phyloP scores from a whole-genome alignment of 2,329 filamentous ascomycete species.

The Seiridium cupressi region DNA sequence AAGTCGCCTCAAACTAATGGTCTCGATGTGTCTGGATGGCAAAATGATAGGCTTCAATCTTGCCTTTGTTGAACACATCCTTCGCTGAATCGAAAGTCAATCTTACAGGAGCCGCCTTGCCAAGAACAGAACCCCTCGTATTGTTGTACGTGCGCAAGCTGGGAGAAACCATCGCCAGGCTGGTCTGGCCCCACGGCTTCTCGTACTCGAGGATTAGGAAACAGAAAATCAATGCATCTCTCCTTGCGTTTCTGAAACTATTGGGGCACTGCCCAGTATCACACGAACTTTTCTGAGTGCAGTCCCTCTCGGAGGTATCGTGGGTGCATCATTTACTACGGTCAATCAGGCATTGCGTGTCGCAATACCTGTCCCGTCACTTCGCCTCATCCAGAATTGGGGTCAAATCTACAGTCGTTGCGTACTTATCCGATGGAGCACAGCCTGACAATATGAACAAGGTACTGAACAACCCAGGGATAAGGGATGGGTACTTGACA shows the following conservation, averaged over 20 bases:
- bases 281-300: neutral
- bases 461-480: neutral
- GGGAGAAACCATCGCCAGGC: neutral
- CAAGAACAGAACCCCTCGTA: neutral
- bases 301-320: neutral
- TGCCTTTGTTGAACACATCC: neutral
- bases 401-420: neutral
- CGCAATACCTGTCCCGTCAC: neutral
- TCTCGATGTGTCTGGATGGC: constrained; percentile 6
- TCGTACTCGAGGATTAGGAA: neutral
- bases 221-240: neutral
- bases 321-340: neutral
- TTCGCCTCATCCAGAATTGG: neutral
- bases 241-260: neutral
- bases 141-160: neutral
- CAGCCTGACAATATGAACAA: neutral
- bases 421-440: neutral
- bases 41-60: constrained; percentile 5
- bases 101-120: neutral
- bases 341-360: neutral
- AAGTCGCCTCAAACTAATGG: neutral
- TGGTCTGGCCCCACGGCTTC: neutral
- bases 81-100: neutral
- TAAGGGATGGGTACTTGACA: neutral
- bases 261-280: neutral